Conservation (phyloP, 192 early-diverging fungal genomes). For the Gaertneriomyces semiglobifer region DNA sequence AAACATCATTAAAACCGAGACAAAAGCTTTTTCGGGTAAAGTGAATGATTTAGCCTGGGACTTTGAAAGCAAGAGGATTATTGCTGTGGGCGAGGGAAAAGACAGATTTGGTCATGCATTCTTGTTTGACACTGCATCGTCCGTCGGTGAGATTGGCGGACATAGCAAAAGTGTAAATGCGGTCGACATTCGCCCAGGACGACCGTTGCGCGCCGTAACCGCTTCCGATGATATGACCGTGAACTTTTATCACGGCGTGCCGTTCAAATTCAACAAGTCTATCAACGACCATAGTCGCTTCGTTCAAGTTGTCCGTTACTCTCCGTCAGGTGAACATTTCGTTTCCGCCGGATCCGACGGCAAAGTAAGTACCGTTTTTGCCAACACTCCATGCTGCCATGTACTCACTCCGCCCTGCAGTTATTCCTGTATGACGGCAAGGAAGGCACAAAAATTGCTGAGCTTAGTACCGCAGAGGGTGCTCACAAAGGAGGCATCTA, state of each 20-base stretch:
- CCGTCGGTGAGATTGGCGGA: slow-evolving; percentile 85
- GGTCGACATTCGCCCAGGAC: slow-evolving; percentile 79
- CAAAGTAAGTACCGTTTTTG: slow-evolving; percentile 48
- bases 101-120: slow-evolving; percentile 91
- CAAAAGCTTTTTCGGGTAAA: slow-evolving; percentile 64
- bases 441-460: slow-evolving; percentile 71
- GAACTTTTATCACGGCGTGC: slow-evolving; percentile 89
- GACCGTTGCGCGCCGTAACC: slow-evolving; percentile 91
- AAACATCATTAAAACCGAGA: slow-evolving; percentile 78
- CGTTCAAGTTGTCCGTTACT: slow-evolving; percentile 84
- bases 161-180: slow-evolving; percentile 87
- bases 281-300: slow-evolving; percentile 83
- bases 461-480: slow-evolving; percentile 47
- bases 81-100: slow-evolving; percentile 93
- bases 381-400: neutral
- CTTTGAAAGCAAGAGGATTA: slow-evolving; percentile 89
- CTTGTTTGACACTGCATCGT: slow-evolving; percentile 82
- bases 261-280: slow-evolving; percentile 75
- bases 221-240: slow-evolving; percentile 85
- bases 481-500: slow-evolving; percentile 79
- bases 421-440: slow-evolving; percentile 92
- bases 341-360: slow-evolving; percentile 81
- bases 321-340: slow-evolving; percentile 78
- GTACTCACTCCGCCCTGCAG: slow-evolving; percentile 15
- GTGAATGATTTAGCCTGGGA: slow-evolving; percentile 94